Conservation (phyloP, 2,329 filamentous ascomycete genomes). For the Xylaria sp. region DNA sequence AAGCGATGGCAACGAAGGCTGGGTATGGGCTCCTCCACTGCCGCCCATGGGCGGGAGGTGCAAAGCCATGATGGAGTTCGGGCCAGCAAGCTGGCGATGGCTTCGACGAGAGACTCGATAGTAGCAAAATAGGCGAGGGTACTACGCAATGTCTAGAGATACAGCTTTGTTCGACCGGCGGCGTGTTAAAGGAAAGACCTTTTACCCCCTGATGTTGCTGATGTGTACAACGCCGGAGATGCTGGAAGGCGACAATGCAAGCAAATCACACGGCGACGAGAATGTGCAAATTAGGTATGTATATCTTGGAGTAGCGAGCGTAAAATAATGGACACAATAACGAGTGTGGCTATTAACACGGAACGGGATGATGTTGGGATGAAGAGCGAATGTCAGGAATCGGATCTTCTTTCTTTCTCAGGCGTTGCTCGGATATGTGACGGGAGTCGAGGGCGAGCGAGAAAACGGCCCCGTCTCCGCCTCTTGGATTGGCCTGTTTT, state of each 20-base stretch:
- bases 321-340: slow-evolving; percentile 35
- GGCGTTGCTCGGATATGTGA: slow-evolving; percentile 34
- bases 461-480: slow-evolving; percentile 28
- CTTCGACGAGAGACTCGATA: slow-evolving; percentile 33
- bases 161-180: neutral
- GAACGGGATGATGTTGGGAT: slow-evolving; percentile 36
- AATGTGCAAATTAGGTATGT: slow-evolving; percentile 31
- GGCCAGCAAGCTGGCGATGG: slow-evolving; percentile 39
- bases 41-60: slow-evolving; percentile 62
- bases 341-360: slow-evolving; percentile 37
- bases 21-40: slow-evolving; percentile 73
- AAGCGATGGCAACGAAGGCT: slow-evolving; percentile 87
- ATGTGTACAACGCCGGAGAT: slow-evolving; percentile 12
- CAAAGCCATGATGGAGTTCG: slow-evolving; percentile 66
- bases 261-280: slow-evolving; percentile 11
- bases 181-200: slow-evolving; percentile 2
- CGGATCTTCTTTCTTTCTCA: slow-evolving; percentile 20
- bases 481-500: slow-evolving; percentile 40
- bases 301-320: slow-evolving; percentile 43
- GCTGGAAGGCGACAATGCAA: neutral
- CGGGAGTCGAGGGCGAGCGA: slow-evolving; percentile 29
- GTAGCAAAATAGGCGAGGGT: slow-evolving; percentile 28
- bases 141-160: slow-evolving; percentile 8
- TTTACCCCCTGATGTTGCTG: slow-evolving; percentile 26
- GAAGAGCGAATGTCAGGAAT: slow-evolving; percentile 39